Base-by-base conservation (phyloP, 768 basidiomycete species). In the Suillus plorans region DNA sequence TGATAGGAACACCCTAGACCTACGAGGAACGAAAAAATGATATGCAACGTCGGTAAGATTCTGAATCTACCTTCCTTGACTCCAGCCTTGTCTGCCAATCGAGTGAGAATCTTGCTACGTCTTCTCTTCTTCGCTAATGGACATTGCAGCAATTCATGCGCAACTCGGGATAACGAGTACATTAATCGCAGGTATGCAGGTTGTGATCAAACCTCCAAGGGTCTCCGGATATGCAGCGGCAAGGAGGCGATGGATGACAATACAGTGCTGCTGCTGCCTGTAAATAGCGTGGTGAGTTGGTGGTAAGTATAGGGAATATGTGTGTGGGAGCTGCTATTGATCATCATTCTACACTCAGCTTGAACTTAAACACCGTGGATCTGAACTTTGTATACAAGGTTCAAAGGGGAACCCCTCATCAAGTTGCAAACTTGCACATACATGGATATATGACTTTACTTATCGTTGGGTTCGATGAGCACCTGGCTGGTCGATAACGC, bases 361-460 rank as follows among this genome's bases (percentile, higher is more conserved):
- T 59, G 41, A 59, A 59, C 58, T 42, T 28, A 59, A 39, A 59
- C 28, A 42, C 5, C 7, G 57, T 58, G 8, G 9, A 39, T 58
- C 18, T 59, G 5, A 59, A 59, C 58, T 59, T 42, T 59, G 58
- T 31, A 42, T 42, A 28, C 39, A 59, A 59, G 58, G 58, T 59
- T 59, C 58, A 10, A 28, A 59, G 58, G 41, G 57, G 4, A 39
- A 25, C n/a, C 10, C 22, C 31, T 31, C 12, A 13, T 25, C 13
- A 14, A 25, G 13, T 49, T 49, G 57, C 25, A 42, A 14, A 25
- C 5, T 49, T 49, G 57, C 25, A 42, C 39, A 28, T 20, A 42
- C 25, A 28, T 20, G 22, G 39, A 58, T 41, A 55, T 55, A 55
- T 55, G 31, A 55, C 31, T 53, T 37, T 34, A 36, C 31, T 31